Conservation (phyloP, 2,329 filamentous ascomycete genomes). For the Chaetomiaceae sp. region DNA sequence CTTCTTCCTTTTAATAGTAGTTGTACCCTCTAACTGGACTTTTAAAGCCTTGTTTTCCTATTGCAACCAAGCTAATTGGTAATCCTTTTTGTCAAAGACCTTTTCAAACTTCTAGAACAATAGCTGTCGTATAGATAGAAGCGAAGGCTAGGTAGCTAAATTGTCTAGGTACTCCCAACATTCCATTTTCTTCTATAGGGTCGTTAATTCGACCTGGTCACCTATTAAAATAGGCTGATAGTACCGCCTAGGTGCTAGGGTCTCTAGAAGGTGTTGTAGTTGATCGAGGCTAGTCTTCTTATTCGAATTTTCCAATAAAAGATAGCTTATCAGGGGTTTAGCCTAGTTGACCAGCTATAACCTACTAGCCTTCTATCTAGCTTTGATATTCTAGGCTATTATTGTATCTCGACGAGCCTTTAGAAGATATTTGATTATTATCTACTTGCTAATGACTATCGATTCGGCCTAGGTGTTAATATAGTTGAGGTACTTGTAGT, state of each 20-base stretch:
- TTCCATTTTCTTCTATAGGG: too few relatives aligned
- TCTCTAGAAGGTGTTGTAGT: neutral
- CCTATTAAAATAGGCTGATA: too few relatives aligned
- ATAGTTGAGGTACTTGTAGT: neutral
- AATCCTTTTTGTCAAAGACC: too few relatives aligned
- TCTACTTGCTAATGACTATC: neutral
- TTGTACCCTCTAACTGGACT: too few relatives aligned
- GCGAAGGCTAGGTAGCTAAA: too few relatives aligned
- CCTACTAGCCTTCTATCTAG: constrained; percentile 1
- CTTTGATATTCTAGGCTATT: constrained; percentile 1
- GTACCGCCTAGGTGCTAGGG: neutral
- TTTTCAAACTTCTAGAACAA: too few relatives aligned
- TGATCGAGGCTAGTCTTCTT: neutral
- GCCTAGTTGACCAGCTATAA: constrained; percentile 1
- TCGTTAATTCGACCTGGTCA: too few relatives aligned
- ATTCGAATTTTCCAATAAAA: constrained; percentile 5
- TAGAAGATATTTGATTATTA: constrained; percentile 3
- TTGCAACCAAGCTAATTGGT: too few relatives aligned
- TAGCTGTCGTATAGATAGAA: too few relatives aligned
- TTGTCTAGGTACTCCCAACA: too few relatives aligned
- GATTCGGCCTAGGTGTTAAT: neutral
- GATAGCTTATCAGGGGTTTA: neutral
- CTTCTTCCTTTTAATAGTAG: too few relatives aligned
- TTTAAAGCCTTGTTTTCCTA: too few relatives aligned
- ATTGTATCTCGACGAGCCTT: neutral